Base-by-base conservation (phyloP, 179 eudicot genomes). In the Heliamphora ciliata region DNA sequence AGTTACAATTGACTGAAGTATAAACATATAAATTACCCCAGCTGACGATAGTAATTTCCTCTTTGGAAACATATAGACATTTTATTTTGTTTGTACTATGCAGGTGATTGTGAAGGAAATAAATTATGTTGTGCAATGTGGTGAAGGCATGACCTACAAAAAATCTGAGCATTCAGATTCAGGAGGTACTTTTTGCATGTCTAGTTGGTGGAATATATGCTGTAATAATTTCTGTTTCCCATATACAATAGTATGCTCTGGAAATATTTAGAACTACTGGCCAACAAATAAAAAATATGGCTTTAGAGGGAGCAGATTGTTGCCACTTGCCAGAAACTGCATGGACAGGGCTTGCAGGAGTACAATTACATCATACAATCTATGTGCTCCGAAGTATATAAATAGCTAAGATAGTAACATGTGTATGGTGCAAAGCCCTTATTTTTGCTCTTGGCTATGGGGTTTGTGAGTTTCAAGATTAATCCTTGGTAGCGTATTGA, bases 31-130 rank as follows among this genome's bases (percentile, higher is more conserved):
- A 44, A 44, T 59, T 2, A 40, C 6, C 2, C 48, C 10, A 11
- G 13, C 6, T 1, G 31, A 55, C 18, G 17, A 75, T 75, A 3
- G 67, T 46, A 59, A 31, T 55, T 4, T 44, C 59, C 52, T 76
- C 24, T 40, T 5, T 66, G 6, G 46, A 24, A 6, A 40, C 56
- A 61, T 18, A 18, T 60, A 40, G 7, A 77, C 61, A 61, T 46
- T 17, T 65, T 44, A 44, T 31, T 47, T 55, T 40, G 15, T 84
- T 79, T 69, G 5, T 74, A 79, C 55, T 85, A 66, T 81, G 75
- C 78, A 94, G 98, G 92, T 94, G 9, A 66, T n/a, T 52, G 98
- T 84, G 84, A 84, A 74, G 80, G 96, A 93, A 79, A 78, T 94
- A 79, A 93, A 92, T 84, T 91, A 84, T 87, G 93, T 93, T 74